These are phyloP conservation scores for Candida tibetensis DNA, from an alignment of 805 yeast species.

Conservation along the genomic window DNA sequence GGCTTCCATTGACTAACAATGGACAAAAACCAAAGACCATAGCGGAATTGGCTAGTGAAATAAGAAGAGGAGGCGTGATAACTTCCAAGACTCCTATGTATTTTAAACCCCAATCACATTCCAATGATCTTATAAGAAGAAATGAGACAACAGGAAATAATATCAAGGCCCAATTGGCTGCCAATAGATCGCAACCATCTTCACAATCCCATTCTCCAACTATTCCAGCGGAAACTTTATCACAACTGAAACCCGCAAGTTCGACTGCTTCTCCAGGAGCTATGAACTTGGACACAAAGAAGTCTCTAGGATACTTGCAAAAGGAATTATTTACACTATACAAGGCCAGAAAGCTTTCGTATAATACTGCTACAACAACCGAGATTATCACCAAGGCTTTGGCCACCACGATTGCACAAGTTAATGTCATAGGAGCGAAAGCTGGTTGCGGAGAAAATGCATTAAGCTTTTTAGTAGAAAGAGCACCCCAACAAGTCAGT, in stretches of 20 bases:
- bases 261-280: conserved; percentile 17
- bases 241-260: conserved; percentile 3
- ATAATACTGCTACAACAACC: conserved; percentile 79
- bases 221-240: conserved; percentile 5
- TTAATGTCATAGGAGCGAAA: conserved; percentile 81
- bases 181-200: conserved; percentile 35
- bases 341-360: conserved; percentile 65
- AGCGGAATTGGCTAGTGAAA: conserved; percentile 43
- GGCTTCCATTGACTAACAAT: conserved; percentile 1
- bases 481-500: conserved; percentile 77
- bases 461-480: conserved; percentile 70
- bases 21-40: conserved; percentile 37
- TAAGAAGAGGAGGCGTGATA: conserved; percentile 28
- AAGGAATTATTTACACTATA: conserved; percentile 80
- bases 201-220: conserved; percentile 19
- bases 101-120: conserved; percentile 23
- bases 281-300: conserved; percentile 59
- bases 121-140: conserved; percentile 1
- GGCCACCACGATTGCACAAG: conserved; percentile 90
- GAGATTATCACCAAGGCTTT: conserved; percentile 84
- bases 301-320: conserved; percentile 78
- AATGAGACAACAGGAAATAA: conserved; percentile 13
- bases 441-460: conserved; percentile 81
- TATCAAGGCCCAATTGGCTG: conserved; percentile 48
- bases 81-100: conserved; percentile 32